These are phyloP conservation scores for Epichloe glyceriae DNA, from an alignment of 2,329 filamentous ascomycete species.

Conservation along the genomic window DNA sequence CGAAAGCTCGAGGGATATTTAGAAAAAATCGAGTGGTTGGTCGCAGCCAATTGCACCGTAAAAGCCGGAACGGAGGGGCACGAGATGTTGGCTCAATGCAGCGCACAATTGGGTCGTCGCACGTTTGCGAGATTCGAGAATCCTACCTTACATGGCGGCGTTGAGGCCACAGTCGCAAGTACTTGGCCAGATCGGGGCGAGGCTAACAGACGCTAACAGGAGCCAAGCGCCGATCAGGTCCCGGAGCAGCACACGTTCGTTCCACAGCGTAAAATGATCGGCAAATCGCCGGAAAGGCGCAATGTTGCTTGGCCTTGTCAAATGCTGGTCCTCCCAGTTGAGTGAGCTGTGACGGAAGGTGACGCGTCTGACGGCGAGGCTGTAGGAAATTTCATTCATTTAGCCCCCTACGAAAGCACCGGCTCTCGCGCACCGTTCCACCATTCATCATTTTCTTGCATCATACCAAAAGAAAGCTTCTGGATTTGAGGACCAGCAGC, in stretches of 20 bases:
- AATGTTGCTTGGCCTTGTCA: neutral
- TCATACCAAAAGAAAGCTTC: neutral
- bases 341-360: neutral
- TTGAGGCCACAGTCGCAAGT: constrained; percentile 25
- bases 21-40: neutral
- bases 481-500: neutral
- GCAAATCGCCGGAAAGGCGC: constrained; percentile 9
- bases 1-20: neutral
- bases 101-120: neutral
- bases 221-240: neutral
- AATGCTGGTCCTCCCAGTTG: neutral
- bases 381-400: neutral
- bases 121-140: neutral
- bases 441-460: neutral
- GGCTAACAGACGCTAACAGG: neutral
- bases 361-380: neutral
- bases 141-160: neutral
- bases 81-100: neutral
- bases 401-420: neutral
- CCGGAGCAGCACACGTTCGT: neutral
- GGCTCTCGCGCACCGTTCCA: neutral
- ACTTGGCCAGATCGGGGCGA: constrained; percentile 2
- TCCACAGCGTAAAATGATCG: neutral
- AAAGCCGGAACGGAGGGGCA: neutral
- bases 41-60: neutral